A percentile compares a stretch with the other conserved stretches of the same genome.
Conservation (phyloP, 1,139 yeast species). For the Sugiyamaella xylanicola region DNA sequence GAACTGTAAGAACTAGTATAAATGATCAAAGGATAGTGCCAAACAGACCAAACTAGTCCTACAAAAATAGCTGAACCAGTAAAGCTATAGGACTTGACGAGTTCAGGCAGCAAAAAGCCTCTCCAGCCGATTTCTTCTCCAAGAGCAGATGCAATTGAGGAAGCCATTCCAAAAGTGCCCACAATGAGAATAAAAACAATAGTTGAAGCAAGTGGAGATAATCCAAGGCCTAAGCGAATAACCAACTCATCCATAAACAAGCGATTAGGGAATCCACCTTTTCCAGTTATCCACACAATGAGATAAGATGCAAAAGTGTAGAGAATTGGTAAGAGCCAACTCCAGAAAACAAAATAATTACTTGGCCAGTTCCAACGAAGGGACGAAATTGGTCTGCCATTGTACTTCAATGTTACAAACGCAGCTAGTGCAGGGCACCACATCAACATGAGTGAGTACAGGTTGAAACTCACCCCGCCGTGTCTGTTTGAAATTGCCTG, state of each 20-base stretch:
- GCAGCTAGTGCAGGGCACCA: slow-evolving; percentile 8
- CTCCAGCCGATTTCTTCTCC: slow-evolving; percentile 18
- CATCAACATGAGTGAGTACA: slow-evolving; percentile 2
- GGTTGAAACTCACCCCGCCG: not conserved
- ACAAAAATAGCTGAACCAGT: not conserved
- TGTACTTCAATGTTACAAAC: not conserved
- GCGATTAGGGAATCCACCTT: slow-evolving; percentile 10
- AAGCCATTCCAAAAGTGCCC: slow-evolving; percentile 6
- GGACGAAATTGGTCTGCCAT: not conserved
- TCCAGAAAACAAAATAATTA: not conserved
- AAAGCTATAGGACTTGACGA: not conserved
- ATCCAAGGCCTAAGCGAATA: not conserved
- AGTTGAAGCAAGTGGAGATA: not conserved
- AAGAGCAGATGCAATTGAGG: slow-evolving; percentile 3
- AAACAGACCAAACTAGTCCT: slow-evolving; percentile 9
- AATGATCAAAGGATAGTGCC: slow-evolving; percentile 8
- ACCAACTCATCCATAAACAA: not conserved
- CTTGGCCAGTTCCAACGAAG: slow-evolving; percentile 11
- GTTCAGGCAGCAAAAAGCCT: slow-evolving; percentile 13
- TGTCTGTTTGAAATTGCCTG: not conserved
- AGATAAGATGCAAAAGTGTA: slow-evolving; percentile 3
- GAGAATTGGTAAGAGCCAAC: slow-evolving; percentile 9
- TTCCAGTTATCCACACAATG: slow-evolving; percentile 6
- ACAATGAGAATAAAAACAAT: not conserved
- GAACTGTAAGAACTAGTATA: not conserved